Evolutionary conservation across 148 eudicot genomes (phyloP), one percentile per base, ranked within the genome.

Genomic region (Selenicereus undatus): DNA sequence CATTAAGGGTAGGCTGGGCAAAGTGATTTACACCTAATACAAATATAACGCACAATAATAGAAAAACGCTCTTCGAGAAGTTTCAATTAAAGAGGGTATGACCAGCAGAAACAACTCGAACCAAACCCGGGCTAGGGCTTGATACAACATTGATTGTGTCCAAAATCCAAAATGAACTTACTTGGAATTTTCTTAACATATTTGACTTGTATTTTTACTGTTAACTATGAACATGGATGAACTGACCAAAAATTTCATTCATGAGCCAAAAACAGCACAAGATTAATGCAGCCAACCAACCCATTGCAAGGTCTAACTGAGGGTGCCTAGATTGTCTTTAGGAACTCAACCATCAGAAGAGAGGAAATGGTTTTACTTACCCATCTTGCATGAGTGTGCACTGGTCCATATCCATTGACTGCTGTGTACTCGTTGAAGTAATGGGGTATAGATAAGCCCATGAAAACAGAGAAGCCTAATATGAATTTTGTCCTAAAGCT

Each of bases 331-430:
- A 68, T 78, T 45, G 20, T 73, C 16, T 35, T 16, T 39, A 24
- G 42, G 83, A 62, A 75, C 9, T 50, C 12, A 51, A 26, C 14
- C 39, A 66, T 22, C 14, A 52, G 52, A 9, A 27, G 8, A 13
- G 32, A n/a, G 36, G 32, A 50, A 45, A 21, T 7, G 36, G 30
- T 29, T 52, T 22, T 71, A 74, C 74, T 87, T 89, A 95, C 98
- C 98, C 97, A 95, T 95, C 94, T 91, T 26, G 92, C 88, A 35
- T 85, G 81, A 24, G 98, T 93, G 86, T 95, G 96, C 73, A 93
- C 94, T 4, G 98, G 98, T 14, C 93, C 91, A 30, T 83, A 93
- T 43, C 84, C 84, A 26, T 89, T 88, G 24, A 90, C 50, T 1
- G 86, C 90, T 5, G 78, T 74, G 87, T 91, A 88, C 85, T 93